Base-by-base conservation (phyloP, 805 yeast species). In the Lipomyces oligophaga region DNA sequence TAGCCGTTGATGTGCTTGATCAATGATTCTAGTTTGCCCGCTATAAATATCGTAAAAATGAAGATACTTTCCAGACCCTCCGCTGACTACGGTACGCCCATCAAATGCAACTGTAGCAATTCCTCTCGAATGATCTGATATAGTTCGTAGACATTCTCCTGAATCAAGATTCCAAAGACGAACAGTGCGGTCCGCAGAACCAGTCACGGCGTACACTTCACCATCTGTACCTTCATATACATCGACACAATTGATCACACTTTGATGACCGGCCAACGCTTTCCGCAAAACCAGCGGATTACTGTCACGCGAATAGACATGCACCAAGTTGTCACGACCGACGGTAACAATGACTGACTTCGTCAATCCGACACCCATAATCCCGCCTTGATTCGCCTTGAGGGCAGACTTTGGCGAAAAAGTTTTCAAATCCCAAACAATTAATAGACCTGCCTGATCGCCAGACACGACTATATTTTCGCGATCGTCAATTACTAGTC, bases 361-460 rank as follows among this genome's bases (percentile, higher is more conserved):
- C 64, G 89, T 95, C 45, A 89, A 78, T 67, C 85, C 85, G 44
- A 93, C 97, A 52, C 85, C 79, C 55, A 86, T 88, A 16, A 93
- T 96, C 79, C 94, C 82, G 57, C 85, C 97, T 0, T 83, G 76
- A 63, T 93, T 98, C 4, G 97, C 98, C 35, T 96, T 73, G 49
- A 93, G 71, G 0, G 97, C 87, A 65, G 82, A 85, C 62, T 96
- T 89, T 0, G 93, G 83, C 66, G 95, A 74, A 8, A 39, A 28
- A 3, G 87, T 79, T 62, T 85, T 95, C 36, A 93, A 95, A 64
- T 93, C 94, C 98, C 98, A 93, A 10, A 93, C 88, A 65, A 87
- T 85, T 42, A 93, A 83, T 0, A 95, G 86, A 52, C 79, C 76
- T 67, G 93, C 97, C 0, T 95, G 95, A 31, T 93, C 81, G 0